Conservation (phyloP, 2,329 filamentous ascomycete genomes). For the Trichoderma koningii region DNA sequence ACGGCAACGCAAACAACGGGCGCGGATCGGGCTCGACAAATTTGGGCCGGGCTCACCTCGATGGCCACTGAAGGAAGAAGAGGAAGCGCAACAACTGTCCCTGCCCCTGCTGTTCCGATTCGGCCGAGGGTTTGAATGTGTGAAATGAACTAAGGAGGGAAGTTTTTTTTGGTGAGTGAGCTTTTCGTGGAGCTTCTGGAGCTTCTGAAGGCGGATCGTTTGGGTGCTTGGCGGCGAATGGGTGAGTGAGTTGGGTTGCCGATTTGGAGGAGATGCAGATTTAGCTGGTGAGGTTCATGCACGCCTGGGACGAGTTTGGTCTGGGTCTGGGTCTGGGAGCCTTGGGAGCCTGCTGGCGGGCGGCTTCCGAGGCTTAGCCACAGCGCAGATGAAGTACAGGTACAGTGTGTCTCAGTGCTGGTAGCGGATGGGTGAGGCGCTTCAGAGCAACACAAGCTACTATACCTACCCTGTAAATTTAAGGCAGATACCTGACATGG, state of each 20-base stretch:
- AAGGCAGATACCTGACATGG: no score
- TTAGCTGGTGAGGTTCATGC: constrained; percentile 23
- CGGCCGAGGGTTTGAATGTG: not conserved
- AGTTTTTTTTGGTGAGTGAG: not conserved
- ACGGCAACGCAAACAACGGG: constrained; percentile 33
- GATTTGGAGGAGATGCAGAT: constrained; percentile 22
- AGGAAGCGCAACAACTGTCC: not conserved
- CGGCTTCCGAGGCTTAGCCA: constrained; percentile 23
- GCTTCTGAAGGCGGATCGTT: not conserved
- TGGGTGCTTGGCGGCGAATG: not conserved
- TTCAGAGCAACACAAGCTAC: no score
- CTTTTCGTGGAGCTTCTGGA: no score
- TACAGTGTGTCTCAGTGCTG: not conserved
- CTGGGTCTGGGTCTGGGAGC: no score
- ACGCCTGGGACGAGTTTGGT: not conserved
- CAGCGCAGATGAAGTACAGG: not conserved
- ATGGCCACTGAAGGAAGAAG: constrained; percentile 28
- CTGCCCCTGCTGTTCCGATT: not conserved
- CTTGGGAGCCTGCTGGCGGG: no score
- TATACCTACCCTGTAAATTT: no score
- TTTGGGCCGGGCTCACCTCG: constrained; percentile 39
- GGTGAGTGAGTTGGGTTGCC: constrained; percentile 17
- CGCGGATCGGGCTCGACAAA: constrained; percentile 38
- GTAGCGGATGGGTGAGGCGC: no score
- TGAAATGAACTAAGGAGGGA: not conserved